Conservation (phyloP, 129 eudicot species). For the Centrapalus pauciflorus region DNA sequence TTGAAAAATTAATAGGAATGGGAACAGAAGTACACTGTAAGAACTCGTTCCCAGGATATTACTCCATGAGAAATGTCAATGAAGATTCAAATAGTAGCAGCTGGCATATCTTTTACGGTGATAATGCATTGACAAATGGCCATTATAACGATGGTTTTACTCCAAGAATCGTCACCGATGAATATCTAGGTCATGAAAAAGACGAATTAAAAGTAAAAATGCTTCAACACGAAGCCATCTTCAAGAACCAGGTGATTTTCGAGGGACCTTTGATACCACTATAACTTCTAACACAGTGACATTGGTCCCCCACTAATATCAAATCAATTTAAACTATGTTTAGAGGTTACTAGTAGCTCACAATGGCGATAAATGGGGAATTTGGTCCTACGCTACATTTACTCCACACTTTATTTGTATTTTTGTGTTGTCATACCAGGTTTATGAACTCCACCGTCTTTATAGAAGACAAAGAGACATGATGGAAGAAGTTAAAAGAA, state of each 20-base stretch:
- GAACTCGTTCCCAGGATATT: slow-evolving; percentile 52
- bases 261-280: too few relatives aligned
- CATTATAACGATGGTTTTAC: slow-evolving; percentile 46
- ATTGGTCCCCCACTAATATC: too few relatives aligned
- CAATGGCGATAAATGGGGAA: not conserved
- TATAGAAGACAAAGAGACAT: slow-evolving; percentile 71
- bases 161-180: slow-evolving; percentile 38
- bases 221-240: slow-evolving; percentile 76
- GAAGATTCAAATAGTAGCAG: slow-evolving; percentile 61
- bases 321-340: too few relatives aligned
- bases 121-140: slow-evolving; percentile 51
- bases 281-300: too few relatives aligned
- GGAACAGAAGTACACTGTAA: slow-evolving; percentile 67
- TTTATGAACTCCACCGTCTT: slow-evolving; percentile 77
- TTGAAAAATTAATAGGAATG: slow-evolving; percentile 47
- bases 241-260: slow-evolving; percentile 82
- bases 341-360: not conserved
- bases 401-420: too few relatives aligned
- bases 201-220: slow-evolving; percentile 62
- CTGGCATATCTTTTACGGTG: slow-evolving; percentile 56
- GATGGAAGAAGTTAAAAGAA: slow-evolving; percentile 70
- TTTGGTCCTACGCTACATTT: not conserved
- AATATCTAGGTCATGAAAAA: slow-evolving; percentile 49
- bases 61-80: slow-evolving; percentile 67
- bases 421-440: slow-evolving; percentile 35